These are phyloP conservation scores for Colletotrichum falcatum DNA, from an alignment of 2,329 filamentous ascomycete genomes.

Conservation along the genomic window DNA sequence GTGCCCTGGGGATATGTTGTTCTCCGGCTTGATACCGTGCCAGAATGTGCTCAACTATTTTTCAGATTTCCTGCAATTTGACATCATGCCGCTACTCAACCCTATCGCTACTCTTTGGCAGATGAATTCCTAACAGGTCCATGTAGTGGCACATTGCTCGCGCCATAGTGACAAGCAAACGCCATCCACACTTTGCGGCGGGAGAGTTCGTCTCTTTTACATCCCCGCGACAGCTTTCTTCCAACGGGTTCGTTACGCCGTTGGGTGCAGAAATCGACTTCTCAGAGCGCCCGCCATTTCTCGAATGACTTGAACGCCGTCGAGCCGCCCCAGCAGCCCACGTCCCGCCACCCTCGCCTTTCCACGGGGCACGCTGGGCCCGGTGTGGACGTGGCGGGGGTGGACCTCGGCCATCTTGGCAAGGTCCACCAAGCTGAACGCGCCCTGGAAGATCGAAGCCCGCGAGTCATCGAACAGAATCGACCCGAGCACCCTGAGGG, in stretches of 20 bases:
- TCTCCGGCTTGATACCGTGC: slow-evolving; percentile 61
- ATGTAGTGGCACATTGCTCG: neutral
- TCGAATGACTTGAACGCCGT: slow-evolving; percentile 23
- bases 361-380: slow-evolving; percentile 21
- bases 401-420: slow-evolving; percentile 3
- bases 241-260: neutral
- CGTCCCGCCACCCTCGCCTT: slow-evolving; percentile 15
- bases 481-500: slow-evolving; percentile 21
- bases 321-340: neutral
- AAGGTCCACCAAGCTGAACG: neutral
- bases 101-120: neutral
- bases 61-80: too few species aligned
- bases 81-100: neutral
- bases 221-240: too few species aligned
- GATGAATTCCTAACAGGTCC: too few species aligned
- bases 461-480: slow-evolving; percentile 27
- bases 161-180: neutral
- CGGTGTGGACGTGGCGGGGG: slow-evolving; percentile 20
- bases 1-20: slow-evolving; percentile 65
- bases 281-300: neutral
- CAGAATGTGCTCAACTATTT: slow-evolving; percentile 58
- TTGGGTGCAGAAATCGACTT: too few species aligned
- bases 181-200: neutral
- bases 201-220: too few species aligned
- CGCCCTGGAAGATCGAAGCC: neutral